These are phyloP conservation scores for Apiospora sp. DNA, from an alignment of 2,329 filamentous ascomycete genomes.

Conservation along the genomic window DNA sequence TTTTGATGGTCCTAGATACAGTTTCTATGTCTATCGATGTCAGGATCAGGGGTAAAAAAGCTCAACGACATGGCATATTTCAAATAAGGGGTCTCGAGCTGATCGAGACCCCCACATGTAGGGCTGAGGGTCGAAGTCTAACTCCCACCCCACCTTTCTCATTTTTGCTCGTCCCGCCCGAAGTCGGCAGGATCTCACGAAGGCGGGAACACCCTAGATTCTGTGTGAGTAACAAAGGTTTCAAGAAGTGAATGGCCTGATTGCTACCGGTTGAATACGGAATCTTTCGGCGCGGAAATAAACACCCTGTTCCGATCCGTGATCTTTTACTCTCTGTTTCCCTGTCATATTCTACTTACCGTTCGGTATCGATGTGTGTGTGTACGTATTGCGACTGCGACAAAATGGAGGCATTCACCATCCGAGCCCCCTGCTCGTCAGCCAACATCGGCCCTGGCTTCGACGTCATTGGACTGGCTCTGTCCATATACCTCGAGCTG, in stretches of 20 bases:
- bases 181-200: conserved; percentile 4
- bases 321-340: neutral
- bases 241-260: neutral
- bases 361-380: neutral
- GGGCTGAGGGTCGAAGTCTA: conserved; percentile 10
- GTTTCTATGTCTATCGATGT: neutral
- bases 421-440: conserved; percentile 90
- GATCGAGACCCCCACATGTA: conserved; percentile 6
- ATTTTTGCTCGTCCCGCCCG: conserved; percentile 11
- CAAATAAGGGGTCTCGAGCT: neutral
- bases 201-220: neutral
- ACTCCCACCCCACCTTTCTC: conserved; percentile 9
- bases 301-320: neutral
- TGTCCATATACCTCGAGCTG: conserved; percentile 93
- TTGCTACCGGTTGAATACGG: neutral
- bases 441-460: conserved; percentile 98
- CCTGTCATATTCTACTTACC: neutral
- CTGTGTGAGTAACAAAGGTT: neutral
- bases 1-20: neutral
- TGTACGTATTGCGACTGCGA: conserved; percentile 5
- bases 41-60: neutral
- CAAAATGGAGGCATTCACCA: conserved; percentile 67
- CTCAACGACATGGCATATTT: neutral
- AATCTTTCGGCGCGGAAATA: neutral
- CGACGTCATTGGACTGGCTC: conserved; percentile 94